These are phyloP conservation scores for Cochlearia excelsa DNA, from an alignment of 345 rosid species.

Conservation along the genomic window DNA sequence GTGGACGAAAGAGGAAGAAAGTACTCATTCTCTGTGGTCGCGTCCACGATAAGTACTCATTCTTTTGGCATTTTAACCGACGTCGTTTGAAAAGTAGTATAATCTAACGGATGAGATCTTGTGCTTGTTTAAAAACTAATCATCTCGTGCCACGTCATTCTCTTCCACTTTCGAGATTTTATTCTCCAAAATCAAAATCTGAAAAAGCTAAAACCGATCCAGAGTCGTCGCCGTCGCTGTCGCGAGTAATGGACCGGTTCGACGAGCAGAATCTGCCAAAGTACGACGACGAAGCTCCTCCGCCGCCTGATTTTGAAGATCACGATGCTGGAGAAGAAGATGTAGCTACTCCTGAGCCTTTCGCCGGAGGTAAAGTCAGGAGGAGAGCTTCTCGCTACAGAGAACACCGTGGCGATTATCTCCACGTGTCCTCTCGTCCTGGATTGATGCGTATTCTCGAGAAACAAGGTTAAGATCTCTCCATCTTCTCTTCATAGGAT, in stretches of 20 bases:
- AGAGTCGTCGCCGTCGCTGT: slow-evolving; percentile 25
- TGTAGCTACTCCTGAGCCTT: slow-evolving; percentile 66
- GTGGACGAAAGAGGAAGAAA: too few relatives aligned
- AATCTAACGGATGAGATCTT: slow-evolving; percentile 23
- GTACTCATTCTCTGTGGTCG: too few relatives aligned
- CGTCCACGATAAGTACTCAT: too few relatives aligned
- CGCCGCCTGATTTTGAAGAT: slow-evolving; percentile 32
- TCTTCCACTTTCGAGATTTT: slow-evolving; percentile 1
- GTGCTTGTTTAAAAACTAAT: not conserved
- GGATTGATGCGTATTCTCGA: slow-evolving; percentile 65
- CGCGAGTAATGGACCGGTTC: slow-evolving; percentile 36
- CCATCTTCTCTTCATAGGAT: not conserved
- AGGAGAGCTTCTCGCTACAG: slow-evolving; percentile 78
- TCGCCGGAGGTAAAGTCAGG: slow-evolving; percentile 77
- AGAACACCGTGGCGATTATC: slow-evolving; percentile 77
- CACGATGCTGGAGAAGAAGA: slow-evolving; percentile 29
- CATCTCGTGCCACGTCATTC: slow-evolving; percentile 21
- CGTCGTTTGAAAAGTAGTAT: not conserved
- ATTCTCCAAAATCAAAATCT: not conserved
- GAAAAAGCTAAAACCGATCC: not conserved
- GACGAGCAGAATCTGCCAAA: slow-evolving; percentile 38
- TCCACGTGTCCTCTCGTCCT: slow-evolving; percentile 69
- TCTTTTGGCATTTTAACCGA: not conserved
- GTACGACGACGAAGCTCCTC: slow-evolving; percentile 44
- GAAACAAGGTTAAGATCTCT: slow-evolving; percentile 60